These are phyloP conservation scores for Penstemon eatonii DNA, from an alignment of 257 asterid species.

Conservation along the genomic window DNA sequence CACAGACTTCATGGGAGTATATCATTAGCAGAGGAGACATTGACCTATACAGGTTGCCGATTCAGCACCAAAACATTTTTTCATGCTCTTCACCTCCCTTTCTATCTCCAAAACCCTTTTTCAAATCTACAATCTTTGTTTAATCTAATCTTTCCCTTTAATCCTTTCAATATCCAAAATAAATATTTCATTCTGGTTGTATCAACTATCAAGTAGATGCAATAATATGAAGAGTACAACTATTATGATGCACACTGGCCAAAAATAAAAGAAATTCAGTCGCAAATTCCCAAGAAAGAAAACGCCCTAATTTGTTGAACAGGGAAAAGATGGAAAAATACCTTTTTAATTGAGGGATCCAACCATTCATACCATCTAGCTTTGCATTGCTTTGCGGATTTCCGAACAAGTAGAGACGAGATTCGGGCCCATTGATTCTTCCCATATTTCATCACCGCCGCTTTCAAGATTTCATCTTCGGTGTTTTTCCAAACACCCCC, in stretches of 20 bases:
- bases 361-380: constrained; percentile 99
- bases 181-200: not conserved
- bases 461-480: constrained; percentile 95
- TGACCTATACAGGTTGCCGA: no score
- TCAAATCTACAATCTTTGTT: not conserved
- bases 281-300: no score
- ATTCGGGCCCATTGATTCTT: constrained; percentile 99
- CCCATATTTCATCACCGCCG: constrained; percentile 99
- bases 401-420: constrained; percentile 84
- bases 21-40: no score
- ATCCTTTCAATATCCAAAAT: not conserved
- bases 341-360: constrained; percentile 96
- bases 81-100: not conserved
- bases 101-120: not conserved
- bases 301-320: no score
- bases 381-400: constrained; percentile 98
- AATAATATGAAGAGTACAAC: no score
- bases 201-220: not conserved
- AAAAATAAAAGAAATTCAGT: no score
- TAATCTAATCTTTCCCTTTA: not conserved
- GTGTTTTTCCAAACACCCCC: constrained; percentile 99
- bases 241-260: no score
- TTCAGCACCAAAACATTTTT: no score
- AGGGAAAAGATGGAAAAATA: constrained; percentile 8
- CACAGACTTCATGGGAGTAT: no score